These are phyloP conservation scores for Aspergillus quadrilineatus DNA, from an alignment of 2,329 filamentous ascomycete species.

Conservation along the genomic window DNA sequence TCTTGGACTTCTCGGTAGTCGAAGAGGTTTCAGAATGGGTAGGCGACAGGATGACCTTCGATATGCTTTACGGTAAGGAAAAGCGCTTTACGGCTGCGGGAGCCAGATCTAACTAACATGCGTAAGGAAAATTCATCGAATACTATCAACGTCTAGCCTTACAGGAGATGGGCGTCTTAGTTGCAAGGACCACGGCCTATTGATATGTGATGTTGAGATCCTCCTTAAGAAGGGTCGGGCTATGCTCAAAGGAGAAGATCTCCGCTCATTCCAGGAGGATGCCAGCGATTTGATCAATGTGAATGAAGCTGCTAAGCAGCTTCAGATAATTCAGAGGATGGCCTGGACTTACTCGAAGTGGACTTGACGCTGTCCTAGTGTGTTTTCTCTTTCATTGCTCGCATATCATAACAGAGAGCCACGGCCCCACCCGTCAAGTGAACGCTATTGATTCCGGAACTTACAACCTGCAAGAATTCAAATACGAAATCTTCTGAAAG, in stretches of 20 bases:
- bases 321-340: conserved; percentile 76
- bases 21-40: conserved; percentile 65
- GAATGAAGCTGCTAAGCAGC: conserved; percentile 73
- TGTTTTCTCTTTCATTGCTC: background rate
- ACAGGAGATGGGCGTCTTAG: conserved; percentile 72
- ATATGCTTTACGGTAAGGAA: conserved; percentile 66
- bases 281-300: conserved; percentile 78
- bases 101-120: conserved; percentile 6
- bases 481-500: too few relatives aligned
- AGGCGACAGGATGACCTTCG: conserved; percentile 69
- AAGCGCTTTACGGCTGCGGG: background rate
- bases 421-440: too few relatives aligned
- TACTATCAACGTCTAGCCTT: conserved; percentile 66
- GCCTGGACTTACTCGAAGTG: conserved; percentile 87
- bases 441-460: too few relatives aligned
- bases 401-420: background rate
- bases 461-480: too few relatives aligned
- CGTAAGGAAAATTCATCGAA: conserved; percentile 74
- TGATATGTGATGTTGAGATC: conserved; percentile 86
- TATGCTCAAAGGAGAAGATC: conserved; percentile 71
- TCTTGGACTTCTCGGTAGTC: conserved; percentile 65
- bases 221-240: conserved; percentile 67
- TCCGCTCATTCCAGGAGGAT: conserved; percentile 85
- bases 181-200: conserved; percentile 87
- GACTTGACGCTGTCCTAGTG: conserved; percentile 41